These are phyloP conservation scores for Mycena pura DNA, from an alignment of 768 basidiomycete genomes.

Conservation along the genomic window DNA sequence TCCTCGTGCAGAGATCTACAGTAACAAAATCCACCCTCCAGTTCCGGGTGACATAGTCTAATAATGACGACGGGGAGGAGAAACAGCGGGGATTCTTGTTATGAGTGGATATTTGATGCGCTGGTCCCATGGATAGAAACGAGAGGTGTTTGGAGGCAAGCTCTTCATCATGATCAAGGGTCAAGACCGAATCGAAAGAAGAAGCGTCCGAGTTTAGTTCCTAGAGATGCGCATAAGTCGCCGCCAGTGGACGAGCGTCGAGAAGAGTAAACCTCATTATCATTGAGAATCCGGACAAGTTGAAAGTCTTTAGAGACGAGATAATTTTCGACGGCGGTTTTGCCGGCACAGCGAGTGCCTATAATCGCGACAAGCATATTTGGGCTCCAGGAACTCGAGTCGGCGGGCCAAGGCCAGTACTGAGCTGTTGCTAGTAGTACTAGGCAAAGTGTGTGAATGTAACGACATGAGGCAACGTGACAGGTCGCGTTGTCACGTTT, in stretches of 20 bases:
- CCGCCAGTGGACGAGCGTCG: conserved; percentile 1
- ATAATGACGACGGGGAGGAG: conserved; percentile 55
- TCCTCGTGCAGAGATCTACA: conserved; percentile 62
- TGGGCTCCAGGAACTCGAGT: neutral
- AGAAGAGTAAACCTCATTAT: conserved; percentile 19
- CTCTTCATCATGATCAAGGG: conserved; percentile 13
- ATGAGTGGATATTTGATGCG: conserved; percentile 34
- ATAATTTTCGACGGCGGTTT: conserved; percentile 64
- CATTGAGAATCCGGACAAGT: conserved; percentile 47
- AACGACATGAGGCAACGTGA: too few species aligned
- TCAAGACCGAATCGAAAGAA: conserved; percentile 13
- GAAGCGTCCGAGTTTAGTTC: conserved; percentile 23
- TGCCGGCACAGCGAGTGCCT: conserved; percentile 51
- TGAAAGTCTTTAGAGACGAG: conserved; percentile 66
- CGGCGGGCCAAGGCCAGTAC: conserved; percentile 3
- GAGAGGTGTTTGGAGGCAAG: conserved; percentile 42
- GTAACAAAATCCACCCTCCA: conserved; percentile 89
- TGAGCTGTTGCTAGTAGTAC: neutral
- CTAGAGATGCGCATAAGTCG: conserved; percentile 9
- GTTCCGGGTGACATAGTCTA: conserved; percentile 78
- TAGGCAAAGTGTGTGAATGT: too few species aligned
- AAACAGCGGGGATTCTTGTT: conserved; percentile 44
- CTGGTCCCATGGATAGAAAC: conserved; percentile 46
- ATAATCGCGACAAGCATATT: conserved; percentile 28
- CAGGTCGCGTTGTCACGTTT: conserved; percentile 19